Base-by-base conservation (phyloP, 306 rosid genomes). In the Citrullus mucosospermus region DNA sequence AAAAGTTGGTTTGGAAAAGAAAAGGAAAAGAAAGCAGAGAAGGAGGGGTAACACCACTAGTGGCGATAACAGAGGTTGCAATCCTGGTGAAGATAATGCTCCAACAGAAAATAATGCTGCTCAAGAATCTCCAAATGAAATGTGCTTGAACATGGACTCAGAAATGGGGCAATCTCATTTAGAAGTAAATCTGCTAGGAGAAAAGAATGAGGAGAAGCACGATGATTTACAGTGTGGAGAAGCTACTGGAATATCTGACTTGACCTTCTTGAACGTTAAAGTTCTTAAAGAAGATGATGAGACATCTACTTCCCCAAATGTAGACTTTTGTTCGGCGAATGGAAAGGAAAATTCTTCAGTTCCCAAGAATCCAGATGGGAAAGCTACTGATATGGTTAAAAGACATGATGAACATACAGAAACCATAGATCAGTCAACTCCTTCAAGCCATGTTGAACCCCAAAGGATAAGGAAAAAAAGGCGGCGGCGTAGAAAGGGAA, bases 201-300 rank as follows among this genome's bases (percentile, higher is more conserved):
- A 58, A 76, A 58, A 76, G 41, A 76, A 76, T 76, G 70, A 76
- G 56, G 55, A 74, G 78, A 51, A 51, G 62, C 63, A 54, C 18
- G 25, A 6, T 54, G 10, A n/a, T 54, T 53, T 34, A 51, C 78
- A 54, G 10, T 74, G 59, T 74, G 63, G 63, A 54, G 63, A 53
- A 74, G 50, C 63, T 53, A 32, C 78, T 34, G 78, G 62, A 54
- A 74, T 34, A 17, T 54, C 78, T 34, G 63, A 32, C 11, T 32
- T 6, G 63, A 34, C 59, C 43, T n/a, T n/a, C 6, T 74, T 74
- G 60, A 54, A 74, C 9, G 78, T 34, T 53, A 3, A 74, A n/a
- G 32, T 34, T 74, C 32, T 54, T 74, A 53, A 74, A 74, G 59
- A 17, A 74, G 78, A 74, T 30, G 63, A 74, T 18, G 78, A 32